phyloP scores from a whole-genome alignment of 768 basidiomycete genomes.

The Agrocybe praecox region DNA sequence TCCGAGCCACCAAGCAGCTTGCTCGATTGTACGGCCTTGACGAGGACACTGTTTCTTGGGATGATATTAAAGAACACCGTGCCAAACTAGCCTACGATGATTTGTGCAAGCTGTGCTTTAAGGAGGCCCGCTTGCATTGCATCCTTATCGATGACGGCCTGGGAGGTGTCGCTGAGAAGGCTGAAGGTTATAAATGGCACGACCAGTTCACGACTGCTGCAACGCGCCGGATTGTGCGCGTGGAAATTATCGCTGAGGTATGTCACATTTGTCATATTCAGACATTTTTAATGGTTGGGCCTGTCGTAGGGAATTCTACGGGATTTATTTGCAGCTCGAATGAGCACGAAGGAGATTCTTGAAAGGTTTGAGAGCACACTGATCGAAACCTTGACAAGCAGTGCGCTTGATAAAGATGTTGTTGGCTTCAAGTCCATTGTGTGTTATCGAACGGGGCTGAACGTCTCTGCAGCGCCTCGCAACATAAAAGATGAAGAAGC shows the following conservation, averaged over 20 bases:
- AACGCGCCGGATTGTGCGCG: constrained; percentile 64
- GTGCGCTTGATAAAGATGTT: constrained; percentile 49
- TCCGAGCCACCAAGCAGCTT: constrained; percentile 60
- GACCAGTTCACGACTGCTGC: constrained; percentile 54
- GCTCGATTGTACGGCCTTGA: constrained; percentile 46
- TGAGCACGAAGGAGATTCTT: constrained; percentile 18
- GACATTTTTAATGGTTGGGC: neutral
- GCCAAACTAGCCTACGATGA: constrained; percentile 48
- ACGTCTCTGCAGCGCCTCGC: constrained; percentile 41
- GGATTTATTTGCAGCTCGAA: constrained; percentile 21
- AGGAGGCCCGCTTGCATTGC: constrained; percentile 60
- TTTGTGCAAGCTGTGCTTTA: constrained; percentile 59
- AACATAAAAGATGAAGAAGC: constrained; percentile 25
- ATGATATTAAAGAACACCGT: constrained; percentile 53
- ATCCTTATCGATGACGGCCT: constrained; percentile 79
- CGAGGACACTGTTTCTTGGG: constrained; percentile 52
- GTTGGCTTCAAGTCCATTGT: constrained; percentile 76
- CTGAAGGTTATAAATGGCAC: constrained; percentile 63
- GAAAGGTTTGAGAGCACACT: constrained; percentile 37
- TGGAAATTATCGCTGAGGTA: constrained; percentile 78
- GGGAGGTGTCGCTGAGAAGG: constrained; percentile 44
- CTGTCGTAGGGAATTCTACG: constrained; percentile 31
- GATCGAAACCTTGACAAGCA: constrained; percentile 31
- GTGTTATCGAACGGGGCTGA: constrained; percentile 78
- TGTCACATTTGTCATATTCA: constrained; percentile 5